Evolutionary conservation across 306 rosid species (phyloP), one percentile per base, ranked within the genome.

Genomic region (Cicer yamashitae): DNA sequence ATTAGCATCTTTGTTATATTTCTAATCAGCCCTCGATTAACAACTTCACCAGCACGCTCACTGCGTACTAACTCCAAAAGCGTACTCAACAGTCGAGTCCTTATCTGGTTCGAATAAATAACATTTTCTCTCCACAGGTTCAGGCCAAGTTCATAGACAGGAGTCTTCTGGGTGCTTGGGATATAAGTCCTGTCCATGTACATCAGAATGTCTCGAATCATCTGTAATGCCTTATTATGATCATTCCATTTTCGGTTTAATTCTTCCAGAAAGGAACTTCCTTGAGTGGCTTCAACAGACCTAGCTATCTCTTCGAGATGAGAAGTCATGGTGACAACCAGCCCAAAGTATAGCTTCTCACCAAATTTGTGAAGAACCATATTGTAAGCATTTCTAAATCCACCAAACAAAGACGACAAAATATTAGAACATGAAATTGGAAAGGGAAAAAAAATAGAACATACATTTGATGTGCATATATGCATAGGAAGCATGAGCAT

Each of bases 281-380:
- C 98, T 79, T 87, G 91, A 13, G 93, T 88, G 45, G 77, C 91
- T 81, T 90, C 96, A 85, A 93, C 67, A 14, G 79, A 87, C 80
- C 75, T 82, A 1, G 94, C 89, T 75, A 93, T 93, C 60, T 86
- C 96, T 81, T 81, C 82, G 68, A 87, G 91, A 79, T 90, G 94
- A 25, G 70, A 64, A 68, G 91, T 84, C 96, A 92, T 87, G 20
- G 97, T 90, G 7, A 65, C 56, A 52, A 88, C 93, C 73, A 92
- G 79, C 10, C 93, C 97, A 8, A 85, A 75, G 84, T 92, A 90
- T 46, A 92, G 91, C 89, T 87, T 92, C 79, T 90, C 96, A 14
- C 97, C 97, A 67, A 86, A 90, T 70, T 90, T 90, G 88, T 90
- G 97, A 71, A 92, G 92, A 81, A 92, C 97, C 97, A 92, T 92